Evolutionary conservation across 2,329 filamentous ascomycete species (phyloP).

Genomic region (Fusarium nurragi): DNA sequence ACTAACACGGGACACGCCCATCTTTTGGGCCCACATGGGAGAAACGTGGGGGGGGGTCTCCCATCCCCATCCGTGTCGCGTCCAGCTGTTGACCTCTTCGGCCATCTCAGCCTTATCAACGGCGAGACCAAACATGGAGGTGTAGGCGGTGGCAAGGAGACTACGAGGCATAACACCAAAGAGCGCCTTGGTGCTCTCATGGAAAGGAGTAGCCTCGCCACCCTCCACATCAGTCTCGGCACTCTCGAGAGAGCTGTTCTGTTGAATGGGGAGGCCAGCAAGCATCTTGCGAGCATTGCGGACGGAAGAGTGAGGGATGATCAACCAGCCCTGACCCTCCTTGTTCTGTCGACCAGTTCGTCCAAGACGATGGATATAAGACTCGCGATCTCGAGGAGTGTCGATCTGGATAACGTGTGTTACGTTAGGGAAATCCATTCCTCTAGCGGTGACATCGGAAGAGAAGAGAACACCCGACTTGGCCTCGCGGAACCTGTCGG

Average conservation of each 20-base stretch:
- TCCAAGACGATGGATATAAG: slow-evolving; percentile 80
- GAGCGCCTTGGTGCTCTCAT: slow-evolving; percentile 56
- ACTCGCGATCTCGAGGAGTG: slow-evolving; percentile 69
- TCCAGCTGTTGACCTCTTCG: slow-evolving; percentile 64
- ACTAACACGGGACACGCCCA: slow-evolving; percentile 44
- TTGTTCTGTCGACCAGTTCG: slow-evolving; percentile 81
- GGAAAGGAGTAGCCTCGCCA: slow-evolving; percentile 56
- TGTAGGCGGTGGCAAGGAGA: slow-evolving; percentile 58
- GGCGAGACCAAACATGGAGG: slow-evolving; percentile 64
- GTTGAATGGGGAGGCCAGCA: slow-evolving; percentile 67
- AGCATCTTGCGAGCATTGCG: slow-evolving; percentile 61
- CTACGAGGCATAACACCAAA: slow-evolving; percentile 53
- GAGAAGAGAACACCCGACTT: slow-evolving; percentile 74
- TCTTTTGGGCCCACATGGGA: slow-evolving; percentile 42
- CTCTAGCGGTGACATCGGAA: slow-evolving; percentile 81
- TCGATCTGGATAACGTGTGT: slow-evolving; percentile 83
- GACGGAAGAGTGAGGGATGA: slow-evolving; percentile 67
- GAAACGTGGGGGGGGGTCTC: slow-evolving; percentile 55
- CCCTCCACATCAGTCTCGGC: slow-evolving; percentile 64
- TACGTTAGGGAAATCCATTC: slow-evolving; percentile 84
- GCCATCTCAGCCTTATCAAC: slow-evolving; percentile 54
- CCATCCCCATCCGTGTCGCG: slow-evolving; percentile 62
- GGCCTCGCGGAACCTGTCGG: slow-evolving; percentile 76
- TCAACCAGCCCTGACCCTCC: slow-evolving; percentile 74
- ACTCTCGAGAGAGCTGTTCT: slow-evolving; percentile 60